A percentile compares a stretch with the other conserved stretches of the same genome.
These are phyloP conservation scores for Fagopyrum homotropicum DNA, from an alignment of 148 eudicot genomes.

Conservation along the genomic window DNA sequence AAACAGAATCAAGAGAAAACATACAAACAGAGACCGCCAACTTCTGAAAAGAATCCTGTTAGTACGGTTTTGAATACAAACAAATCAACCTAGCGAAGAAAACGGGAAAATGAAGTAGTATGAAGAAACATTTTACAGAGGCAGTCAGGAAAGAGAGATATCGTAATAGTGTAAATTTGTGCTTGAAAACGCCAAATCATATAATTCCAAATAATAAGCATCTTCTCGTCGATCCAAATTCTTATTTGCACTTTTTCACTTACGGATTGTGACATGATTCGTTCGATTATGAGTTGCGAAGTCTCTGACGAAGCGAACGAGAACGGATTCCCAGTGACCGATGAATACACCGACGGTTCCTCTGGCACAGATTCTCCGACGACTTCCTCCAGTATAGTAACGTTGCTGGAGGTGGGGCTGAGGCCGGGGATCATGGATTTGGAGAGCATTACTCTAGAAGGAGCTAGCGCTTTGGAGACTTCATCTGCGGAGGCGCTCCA, in stretches of 20 bases:
- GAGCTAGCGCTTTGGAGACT: slow-evolving; percentile 64
- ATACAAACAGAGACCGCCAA: slow-evolving; percentile 6
- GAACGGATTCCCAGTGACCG: slow-evolving; percentile 51
- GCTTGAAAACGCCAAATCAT: slow-evolving; percentile 2
- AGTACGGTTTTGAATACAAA: not conserved
- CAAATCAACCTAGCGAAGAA: not conserved
- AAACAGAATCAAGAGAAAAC: not conserved
- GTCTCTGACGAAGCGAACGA: slow-evolving; percentile 82
- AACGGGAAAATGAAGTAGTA: not conserved
- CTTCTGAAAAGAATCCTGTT: not conserved
- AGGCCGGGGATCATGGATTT: slow-evolving; percentile 19
- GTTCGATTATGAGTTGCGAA: slow-evolving; percentile 84
- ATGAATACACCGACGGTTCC: slow-evolving; percentile 19
- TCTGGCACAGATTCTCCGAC: slow-evolving; percentile 29
- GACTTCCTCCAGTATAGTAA: slow-evolving; percentile 42
- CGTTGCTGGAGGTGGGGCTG: slow-evolving; percentile 9
- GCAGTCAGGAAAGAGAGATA: not conserved
- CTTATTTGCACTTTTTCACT: slow-evolving; percentile 16
- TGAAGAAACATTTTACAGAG: not conserved
- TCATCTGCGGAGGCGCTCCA: slow-evolving; percentile 83
- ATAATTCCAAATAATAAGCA: not conserved
- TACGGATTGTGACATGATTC: slow-evolving; percentile 92
- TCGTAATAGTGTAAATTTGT: not conserved
- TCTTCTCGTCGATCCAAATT: not conserved
- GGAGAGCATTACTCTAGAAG: slow-evolving; percentile 22